A percentile compares a stretch with the other conserved stretches of the same genome.
Evolutionary conservation across 169 alveolate genomes (phyloP).

Genomic region (Cryptosporidium andersoni): DNA sequence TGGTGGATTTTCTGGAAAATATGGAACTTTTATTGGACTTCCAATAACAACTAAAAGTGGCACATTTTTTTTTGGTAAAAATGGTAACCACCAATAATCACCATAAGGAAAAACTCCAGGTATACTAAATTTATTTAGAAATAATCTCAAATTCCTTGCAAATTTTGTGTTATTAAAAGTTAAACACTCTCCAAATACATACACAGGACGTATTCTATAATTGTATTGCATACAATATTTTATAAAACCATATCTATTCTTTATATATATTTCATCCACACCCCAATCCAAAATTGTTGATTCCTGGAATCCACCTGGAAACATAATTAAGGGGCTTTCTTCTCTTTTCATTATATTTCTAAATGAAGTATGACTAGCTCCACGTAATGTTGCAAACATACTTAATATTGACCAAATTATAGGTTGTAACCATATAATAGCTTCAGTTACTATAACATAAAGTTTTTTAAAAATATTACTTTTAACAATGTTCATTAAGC

Average conservation of each 20-base stretch:
- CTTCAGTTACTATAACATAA: conserved; percentile 53
- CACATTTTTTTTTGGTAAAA: conserved; percentile 37
- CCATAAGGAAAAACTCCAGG: conserved; percentile 63
- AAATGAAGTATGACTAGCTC: conserved; percentile 55
- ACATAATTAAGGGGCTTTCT: conserved; percentile 60
- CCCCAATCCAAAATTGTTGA: conserved; percentile 59
- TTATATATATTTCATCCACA: conserved; percentile 22
- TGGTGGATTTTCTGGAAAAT: conserved; percentile 12
- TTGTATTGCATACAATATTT: conserved; percentile 53
- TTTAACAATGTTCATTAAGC: conserved; percentile 22
- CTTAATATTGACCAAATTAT: conserved; percentile 33
- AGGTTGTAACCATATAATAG: conserved; percentile 64
- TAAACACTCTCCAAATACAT: conserved; percentile 66
- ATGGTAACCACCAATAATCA: conserved; percentile 68
- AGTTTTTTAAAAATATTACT: conserved; percentile 23
- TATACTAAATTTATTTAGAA: conserved; percentile 43
- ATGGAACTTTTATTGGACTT: background rate
- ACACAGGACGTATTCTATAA: conserved; percentile 57
- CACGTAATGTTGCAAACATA: conserved; percentile 47
- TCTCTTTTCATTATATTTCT: conserved; percentile 33
- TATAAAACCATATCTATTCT: conserved; percentile 57
- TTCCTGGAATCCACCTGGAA: conserved; percentile 71
- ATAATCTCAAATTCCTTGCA: conserved; percentile 29
- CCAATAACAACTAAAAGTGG: conserved; percentile 57
- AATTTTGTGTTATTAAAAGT: conserved; percentile 40